A percentile compares a stretch with the other conserved stretches of the same genome.
phyloP scores from a whole-genome alignment of 2,329 filamentous ascomycete species.

The Trichoderma gracile region DNA sequence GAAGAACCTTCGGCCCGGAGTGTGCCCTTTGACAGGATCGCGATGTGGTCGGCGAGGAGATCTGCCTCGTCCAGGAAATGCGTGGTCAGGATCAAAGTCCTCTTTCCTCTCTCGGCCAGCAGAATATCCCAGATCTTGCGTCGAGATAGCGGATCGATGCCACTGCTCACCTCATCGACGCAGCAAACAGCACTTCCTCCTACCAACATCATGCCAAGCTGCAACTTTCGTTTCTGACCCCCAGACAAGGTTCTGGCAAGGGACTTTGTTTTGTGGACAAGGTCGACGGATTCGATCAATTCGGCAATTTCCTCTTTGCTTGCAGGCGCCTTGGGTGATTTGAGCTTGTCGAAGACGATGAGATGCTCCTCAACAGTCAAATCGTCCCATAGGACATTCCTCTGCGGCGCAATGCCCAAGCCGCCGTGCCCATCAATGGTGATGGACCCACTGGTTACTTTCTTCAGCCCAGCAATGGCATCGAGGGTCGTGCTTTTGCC shows the following conservation, averaged over 20 bases:
- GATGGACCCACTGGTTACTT: slow-evolving; percentile 73
- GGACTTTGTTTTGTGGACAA: slow-evolving; percentile 71
- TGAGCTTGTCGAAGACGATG: slow-evolving; percentile 78
- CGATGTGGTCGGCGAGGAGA: slow-evolving; percentile 83
- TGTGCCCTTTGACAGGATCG: slow-evolving; percentile 80
- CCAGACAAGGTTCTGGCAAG: slow-evolving; percentile 78
- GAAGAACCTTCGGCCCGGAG: slow-evolving; percentile 82
- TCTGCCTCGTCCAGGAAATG: slow-evolving; percentile 95
- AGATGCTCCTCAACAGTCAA: slow-evolving; percentile 86
- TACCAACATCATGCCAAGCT: slow-evolving; percentile 93
- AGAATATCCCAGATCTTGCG: slow-evolving; percentile 95
- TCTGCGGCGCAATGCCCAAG: slow-evolving; percentile 85
- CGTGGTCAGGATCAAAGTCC: slow-evolving; percentile 85
- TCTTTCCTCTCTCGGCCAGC: slow-evolving; percentile 74
- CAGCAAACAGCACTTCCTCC: slow-evolving; percentile 86
- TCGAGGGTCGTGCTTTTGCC: slow-evolving; percentile 91
- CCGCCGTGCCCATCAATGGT: slow-evolving; percentile 75
- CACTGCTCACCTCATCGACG: slow-evolving; percentile 87
- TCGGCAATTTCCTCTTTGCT: slow-evolving; percentile 59
- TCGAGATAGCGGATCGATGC: slow-evolving; percentile 81
- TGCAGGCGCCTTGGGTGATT: slow-evolving; percentile 60
- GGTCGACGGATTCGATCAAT: slow-evolving; percentile 70
- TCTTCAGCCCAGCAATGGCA: slow-evolving; percentile 79
- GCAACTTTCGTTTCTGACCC: slow-evolving; percentile 88
- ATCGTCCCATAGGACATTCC: slow-evolving; percentile 91